phyloP scores from a whole-genome alignment of 371 early-diverging fungal species.

The Apophysomyces elegans region DNA sequence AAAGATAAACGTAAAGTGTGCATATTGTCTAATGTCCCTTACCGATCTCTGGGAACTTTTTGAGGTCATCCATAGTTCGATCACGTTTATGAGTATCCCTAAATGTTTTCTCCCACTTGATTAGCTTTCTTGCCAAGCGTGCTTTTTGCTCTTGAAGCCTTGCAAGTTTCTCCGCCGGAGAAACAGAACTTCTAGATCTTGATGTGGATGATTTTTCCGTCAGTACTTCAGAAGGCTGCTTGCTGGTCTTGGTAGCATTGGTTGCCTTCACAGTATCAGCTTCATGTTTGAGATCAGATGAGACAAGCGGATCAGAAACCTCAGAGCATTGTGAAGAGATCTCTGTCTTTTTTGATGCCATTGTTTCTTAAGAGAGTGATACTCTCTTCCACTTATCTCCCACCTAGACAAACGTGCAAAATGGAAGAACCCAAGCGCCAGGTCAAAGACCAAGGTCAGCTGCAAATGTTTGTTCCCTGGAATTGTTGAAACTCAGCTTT shows the following conservation, averaged over 20 bases:
- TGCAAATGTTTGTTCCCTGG: too few species aligned
- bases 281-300: too few species aligned
- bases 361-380: background rate
- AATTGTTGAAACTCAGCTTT: too few species aligned
- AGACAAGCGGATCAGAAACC: background rate
- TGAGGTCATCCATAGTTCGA: conserved; percentile 1
- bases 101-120: conserved; percentile 1
- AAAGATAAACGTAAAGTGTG: background rate
- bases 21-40: background rate
- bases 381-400: background rate
- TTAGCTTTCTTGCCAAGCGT: background rate
- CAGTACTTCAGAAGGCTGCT: too few species aligned
- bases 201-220: background rate
- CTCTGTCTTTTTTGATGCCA: background rate
- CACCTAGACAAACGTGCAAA: too few species aligned
- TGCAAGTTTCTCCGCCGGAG: background rate
- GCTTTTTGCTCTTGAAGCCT: conserved; percentile 3
- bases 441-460: too few species aligned
- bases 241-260: too few species aligned
- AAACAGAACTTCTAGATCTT: background rate
- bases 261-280: too few species aligned
- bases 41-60: conserved; percentile 4
- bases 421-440: too few species aligned
- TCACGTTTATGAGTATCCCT: conserved; percentile 3
- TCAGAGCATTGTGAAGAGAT: background rate